Base-by-base conservation (phyloP, 1,139 yeast genomes). In the Candida neerlandica region DNA sequence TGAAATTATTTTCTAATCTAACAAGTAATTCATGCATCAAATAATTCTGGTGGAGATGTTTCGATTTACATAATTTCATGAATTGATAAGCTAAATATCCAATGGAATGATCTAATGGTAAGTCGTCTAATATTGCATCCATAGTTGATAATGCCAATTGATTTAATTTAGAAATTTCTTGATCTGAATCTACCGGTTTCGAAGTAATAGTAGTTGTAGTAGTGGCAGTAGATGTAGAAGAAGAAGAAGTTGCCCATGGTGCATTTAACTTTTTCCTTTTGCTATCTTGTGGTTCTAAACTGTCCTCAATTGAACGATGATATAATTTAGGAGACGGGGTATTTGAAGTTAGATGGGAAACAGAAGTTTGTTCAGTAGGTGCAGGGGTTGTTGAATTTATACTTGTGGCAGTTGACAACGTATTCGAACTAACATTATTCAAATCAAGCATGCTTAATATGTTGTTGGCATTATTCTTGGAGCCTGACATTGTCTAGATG, bases 21-120 rank as follows among this genome's bases (percentile, higher is more conserved):
- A 44, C 51, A 41, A 51, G 56, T 9, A 73, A 45, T 4, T 43
- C 39, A n/a, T 58, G 61, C 2, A 68, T 61, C 26, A 74, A 52
- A 40, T 55, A 55, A 23, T 70, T 61, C 50, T 70, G 73, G 54
- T 73, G 77, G 2, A 60, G 52, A 44, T 69, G 69, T 48, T 65
- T 69, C 51, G 57, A 64, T 27, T 66, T 60, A 51, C 78, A 72
- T n/a, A 73, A 55, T 12, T 64, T 57, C 54, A 73, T 76, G 3
- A 69, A 71, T 12, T 62, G 58, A 15, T 59, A 57, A 48, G 70
- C 64, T 49, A 71, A 64, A 23, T 60, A 58, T 9, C 65, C 64
- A 53, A 62, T 66, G 40, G 74, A 65, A 41, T 58, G 60, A 11
- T 48, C 51, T 19, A 66, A 50, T 2, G 54, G 51, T 4, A 51